phyloP scores from a whole-genome alignment of 1,139 yeast genomes.

The Schwanniomyces etchellsii region DNA sequence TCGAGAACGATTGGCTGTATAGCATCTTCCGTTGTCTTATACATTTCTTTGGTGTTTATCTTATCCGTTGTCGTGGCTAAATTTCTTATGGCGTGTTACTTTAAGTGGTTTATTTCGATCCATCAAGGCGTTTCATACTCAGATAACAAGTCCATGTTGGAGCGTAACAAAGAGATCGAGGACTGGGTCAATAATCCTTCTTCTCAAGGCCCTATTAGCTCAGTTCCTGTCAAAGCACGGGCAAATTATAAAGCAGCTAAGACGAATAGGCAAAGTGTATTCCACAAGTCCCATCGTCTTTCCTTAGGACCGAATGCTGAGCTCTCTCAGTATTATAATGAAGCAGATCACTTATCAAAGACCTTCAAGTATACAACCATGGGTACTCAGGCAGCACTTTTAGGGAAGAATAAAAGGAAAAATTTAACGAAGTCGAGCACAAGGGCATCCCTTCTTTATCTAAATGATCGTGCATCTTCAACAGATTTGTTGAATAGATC shows the following conservation, averaged over 20 bases:
- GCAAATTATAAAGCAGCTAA: conserved; percentile 41
- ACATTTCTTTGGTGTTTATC: conserved; percentile 77
- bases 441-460: conserved; percentile 20
- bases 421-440: conserved; percentile 11
- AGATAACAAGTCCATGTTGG: conserved; percentile 42
- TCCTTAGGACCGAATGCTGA: conserved; percentile 37
- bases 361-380: conserved; percentile 49
- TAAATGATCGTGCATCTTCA: conserved; percentile 31
- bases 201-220: conserved; percentile 42
- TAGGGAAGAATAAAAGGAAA: conserved; percentile 19
- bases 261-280: conserved; percentile 42
- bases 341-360: conserved; percentile 32
- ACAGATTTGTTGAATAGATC: conserved; percentile 30
- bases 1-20: conserved; percentile 93
- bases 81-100: conserved; percentile 82
- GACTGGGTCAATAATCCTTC: conserved; percentile 59
- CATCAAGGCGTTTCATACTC: conserved; percentile 73
- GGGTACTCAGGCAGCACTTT: conserved; percentile 48
- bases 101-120: conserved; percentile 74
- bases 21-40: conserved; percentile 79
- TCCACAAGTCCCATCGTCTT: conserved; percentile 30
- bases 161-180: conserved; percentile 60
- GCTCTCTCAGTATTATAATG: conserved; percentile 35
- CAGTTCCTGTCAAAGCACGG: conserved; percentile 48
- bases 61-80: conserved; percentile 71